phyloP scores from a whole-genome alignment of 257 asterid genomes.

The Salvia rosmarinus region DNA sequence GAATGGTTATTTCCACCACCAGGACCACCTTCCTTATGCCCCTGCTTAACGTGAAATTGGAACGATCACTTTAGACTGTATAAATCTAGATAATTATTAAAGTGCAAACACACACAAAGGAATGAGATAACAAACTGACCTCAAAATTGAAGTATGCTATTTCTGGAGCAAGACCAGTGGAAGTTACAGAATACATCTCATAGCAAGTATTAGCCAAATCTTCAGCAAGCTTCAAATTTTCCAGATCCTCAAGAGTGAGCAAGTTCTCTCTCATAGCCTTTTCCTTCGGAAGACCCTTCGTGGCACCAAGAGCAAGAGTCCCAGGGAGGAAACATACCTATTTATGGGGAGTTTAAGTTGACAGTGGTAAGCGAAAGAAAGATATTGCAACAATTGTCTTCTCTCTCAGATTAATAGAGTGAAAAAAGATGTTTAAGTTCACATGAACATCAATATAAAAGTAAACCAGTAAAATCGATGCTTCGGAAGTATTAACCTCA shows the following conservation, averaged over 20 bases:
- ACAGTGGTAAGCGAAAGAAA: slow-evolving; percentile 11
- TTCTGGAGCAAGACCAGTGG: slow-evolving; percentile 97
- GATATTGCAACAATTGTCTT: slow-evolving; percentile 1
- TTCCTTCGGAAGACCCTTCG: slow-evolving; percentile 74
- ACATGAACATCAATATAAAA: slow-evolving; percentile 3
- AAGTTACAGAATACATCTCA: slow-evolving; percentile 83
- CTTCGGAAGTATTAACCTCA: neutral
- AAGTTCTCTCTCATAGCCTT: slow-evolving; percentile 74
- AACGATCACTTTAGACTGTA: slow-evolving; percentile 3
- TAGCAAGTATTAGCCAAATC: slow-evolving; percentile 86
- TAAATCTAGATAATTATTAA: slow-evolving; percentile 6
- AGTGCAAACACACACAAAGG: slow-evolving; percentile 10
- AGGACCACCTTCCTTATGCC: slow-evolving; percentile 55
- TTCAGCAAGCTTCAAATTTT: slow-evolving; percentile 91
- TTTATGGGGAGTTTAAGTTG: slow-evolving; percentile 13
- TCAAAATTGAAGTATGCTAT: slow-evolving; percentile 78
- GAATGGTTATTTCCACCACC: slow-evolving; percentile 83
- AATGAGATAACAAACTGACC: slow-evolving; percentile 49
- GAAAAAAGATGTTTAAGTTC: neutral
- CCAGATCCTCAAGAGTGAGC: slow-evolving; percentile 84
- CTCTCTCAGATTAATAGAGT: slow-evolving; percentile 14
- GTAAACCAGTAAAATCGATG: slow-evolving; percentile 13
- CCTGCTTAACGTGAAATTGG: slow-evolving; percentile 55
- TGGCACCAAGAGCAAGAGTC: slow-evolving; percentile 95
- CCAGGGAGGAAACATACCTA: slow-evolving; percentile 99